Conservation (phyloP, 352 stramenopile species). For the Saprolegnia parasitica region DNA sequence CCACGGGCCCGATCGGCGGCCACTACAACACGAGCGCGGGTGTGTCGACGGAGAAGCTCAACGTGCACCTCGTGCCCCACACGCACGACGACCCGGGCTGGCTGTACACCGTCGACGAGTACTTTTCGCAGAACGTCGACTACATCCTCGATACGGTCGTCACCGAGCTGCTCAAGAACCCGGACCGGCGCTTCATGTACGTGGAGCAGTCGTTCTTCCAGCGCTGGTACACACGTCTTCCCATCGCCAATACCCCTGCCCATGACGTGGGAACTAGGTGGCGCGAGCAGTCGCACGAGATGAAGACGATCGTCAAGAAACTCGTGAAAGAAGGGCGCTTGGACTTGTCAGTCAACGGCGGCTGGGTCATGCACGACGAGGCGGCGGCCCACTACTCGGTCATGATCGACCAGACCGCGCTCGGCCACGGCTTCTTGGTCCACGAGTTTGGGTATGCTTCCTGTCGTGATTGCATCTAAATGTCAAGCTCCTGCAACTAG, state of each 20-base stretch:
- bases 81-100: conserved; percentile 95
- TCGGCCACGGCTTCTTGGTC: conserved; percentile 93
- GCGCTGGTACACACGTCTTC: too few species aligned
- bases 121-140: conserved; percentile 91
- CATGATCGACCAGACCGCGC: conserved; percentile 98
- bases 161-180: conserved; percentile 81
- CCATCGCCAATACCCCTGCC: too few species aligned
- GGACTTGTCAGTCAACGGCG: conserved; percentile 92
- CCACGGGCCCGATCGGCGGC: conserved; percentile 40
- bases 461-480: neutral
- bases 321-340: conserved; percentile 90
- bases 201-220: conserved; percentile 95
- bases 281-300: conserved; percentile 75
- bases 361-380: conserved; percentile 99
- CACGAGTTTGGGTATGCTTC: conserved; percentile 76
- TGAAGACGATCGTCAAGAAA: conserved; percentile 69
- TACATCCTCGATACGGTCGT: conserved; percentile 95
- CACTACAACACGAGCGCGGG: conserved; percentile 61
- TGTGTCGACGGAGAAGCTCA: conserved; percentile 74
- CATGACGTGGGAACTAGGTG: conserved; percentile 45
- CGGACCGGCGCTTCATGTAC: conserved; percentile 92
- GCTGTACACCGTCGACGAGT: conserved; percentile 97
- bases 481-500: conserved; percentile 31
- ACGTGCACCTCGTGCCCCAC: conserved; percentile 95
- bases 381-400: conserved; percentile 93